Conservation (phyloP, 2,329 filamentous ascomycete species). For the Rutstroemia sp. region DNA sequence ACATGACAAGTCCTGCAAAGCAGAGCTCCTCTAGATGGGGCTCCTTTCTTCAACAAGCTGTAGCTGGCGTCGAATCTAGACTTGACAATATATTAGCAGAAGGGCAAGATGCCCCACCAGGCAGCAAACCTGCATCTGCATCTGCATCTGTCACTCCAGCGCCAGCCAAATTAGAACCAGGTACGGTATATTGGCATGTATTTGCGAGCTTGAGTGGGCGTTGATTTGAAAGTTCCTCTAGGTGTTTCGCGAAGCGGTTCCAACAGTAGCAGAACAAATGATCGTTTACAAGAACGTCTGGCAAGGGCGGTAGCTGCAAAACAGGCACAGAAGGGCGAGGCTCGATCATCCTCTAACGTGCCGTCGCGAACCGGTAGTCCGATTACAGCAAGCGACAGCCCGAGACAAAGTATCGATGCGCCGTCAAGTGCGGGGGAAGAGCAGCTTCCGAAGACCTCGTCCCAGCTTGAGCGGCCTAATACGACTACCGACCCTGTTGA, state of each 20-base stretch:
- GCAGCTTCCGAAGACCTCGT: not conserved
- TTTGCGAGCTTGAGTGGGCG: too few relatives aligned
- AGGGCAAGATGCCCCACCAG: conserved; percentile 44
- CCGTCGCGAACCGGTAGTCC: conserved; percentile 47
- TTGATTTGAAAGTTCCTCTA: conserved; percentile 18
- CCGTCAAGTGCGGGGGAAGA: conserved; percentile 17
- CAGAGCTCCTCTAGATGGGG: conserved; percentile 62
- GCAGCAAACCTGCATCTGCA: conserved; percentile 25
- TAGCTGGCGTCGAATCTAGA: conserved; percentile 87
- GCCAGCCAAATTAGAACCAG: conserved; percentile 30
- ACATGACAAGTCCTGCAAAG: conserved; percentile 29
- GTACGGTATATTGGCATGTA: conserved; percentile 20
- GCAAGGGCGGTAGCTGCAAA: conserved; percentile 80
- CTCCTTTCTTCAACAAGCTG: conserved; percentile 77
- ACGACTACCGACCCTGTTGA: not conserved
- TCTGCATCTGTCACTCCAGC: conserved; percentile 34
- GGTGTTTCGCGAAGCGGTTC: conserved; percentile 57
- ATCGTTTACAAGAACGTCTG: conserved; percentile 80
- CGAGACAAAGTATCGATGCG: conserved; percentile 38
- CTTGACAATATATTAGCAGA: conserved; percentile 89
- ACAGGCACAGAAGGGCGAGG: conserved; percentile 38
- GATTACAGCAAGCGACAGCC: conserved; percentile 35
- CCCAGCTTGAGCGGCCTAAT: too few relatives aligned
- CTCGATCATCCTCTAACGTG: conserved; percentile 41
- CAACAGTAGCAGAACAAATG: conserved; percentile 57